Evolutionary conservation across 2,329 filamentous ascomycete species (phyloP).

Genomic region (Ascocoryne sarcoides): DNA sequence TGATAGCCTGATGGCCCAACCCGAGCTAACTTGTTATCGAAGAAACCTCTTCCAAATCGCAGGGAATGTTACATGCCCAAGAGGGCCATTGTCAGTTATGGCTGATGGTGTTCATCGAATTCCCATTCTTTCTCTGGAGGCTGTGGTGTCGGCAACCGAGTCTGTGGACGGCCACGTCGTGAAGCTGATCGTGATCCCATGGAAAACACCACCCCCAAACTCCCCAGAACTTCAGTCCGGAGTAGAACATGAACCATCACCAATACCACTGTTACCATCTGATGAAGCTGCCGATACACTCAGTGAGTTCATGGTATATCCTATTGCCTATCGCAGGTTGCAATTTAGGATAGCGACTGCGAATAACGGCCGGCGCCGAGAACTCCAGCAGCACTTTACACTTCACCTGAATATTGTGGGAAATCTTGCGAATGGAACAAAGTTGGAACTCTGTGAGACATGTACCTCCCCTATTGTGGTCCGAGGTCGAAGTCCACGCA

Average conservation of each 20-base stretch:
- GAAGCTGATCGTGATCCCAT: constrained; percentile 91
- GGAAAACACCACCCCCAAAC: constrained; percentile 88
- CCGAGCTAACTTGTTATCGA: constrained; percentile 89
- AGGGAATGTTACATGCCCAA: constrained; percentile 73
- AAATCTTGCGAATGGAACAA: constrained; percentile 74
- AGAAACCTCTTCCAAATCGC: constrained; percentile 95
- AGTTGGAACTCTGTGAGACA: constrained; percentile 73
- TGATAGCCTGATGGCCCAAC: constrained; percentile 49
- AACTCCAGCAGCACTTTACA: constrained; percentile 93
- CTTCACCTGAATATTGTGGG: constrained; percentile 79
- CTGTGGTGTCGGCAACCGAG: constrained; percentile 85
- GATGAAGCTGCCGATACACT: constrained; percentile 36
- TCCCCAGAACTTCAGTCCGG: constrained; percentile 56
- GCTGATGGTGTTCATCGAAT: constrained; percentile 79
- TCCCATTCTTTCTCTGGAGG: constrained; percentile 72
- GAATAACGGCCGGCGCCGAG: constrained; percentile 90
- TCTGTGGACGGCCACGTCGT: constrained; percentile 89
- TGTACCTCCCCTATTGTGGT: constrained; percentile 89
- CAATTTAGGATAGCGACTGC: constrained; percentile 93
- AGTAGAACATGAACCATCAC: constrained; percentile 75
- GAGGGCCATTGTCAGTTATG: constrained; percentile 69
- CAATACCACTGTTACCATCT: constrained; percentile 65
- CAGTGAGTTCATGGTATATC: constrained; percentile 77
- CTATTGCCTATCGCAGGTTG: constrained; percentile 86
- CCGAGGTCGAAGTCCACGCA: constrained; percentile 82